phyloP scores from a whole-genome alignment of 2,329 filamentous ascomycete species.

The Fusarium virguliforme region DNA sequence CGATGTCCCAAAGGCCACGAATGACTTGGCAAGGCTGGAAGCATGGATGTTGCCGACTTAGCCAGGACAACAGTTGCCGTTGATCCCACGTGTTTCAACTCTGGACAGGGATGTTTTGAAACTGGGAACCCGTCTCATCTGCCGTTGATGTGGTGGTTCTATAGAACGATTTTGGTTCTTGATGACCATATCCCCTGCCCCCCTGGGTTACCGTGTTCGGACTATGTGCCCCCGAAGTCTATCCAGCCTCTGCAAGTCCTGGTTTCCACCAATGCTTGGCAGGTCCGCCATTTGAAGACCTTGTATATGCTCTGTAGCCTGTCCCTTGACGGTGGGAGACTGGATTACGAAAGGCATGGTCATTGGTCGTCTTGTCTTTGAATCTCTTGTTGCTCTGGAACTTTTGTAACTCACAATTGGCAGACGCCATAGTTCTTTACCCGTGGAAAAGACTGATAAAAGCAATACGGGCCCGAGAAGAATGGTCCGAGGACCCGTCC shows the following conservation, averaged over 20 bases:
- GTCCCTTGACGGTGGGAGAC: not conserved
- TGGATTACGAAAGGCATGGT: not conserved
- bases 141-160: not conserved
- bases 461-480: not conserved
- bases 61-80: not conserved
- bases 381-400: not conserved
- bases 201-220: not conserved
- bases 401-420: no score
- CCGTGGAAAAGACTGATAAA: not conserved
- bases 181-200: not conserved
- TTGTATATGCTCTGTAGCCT: not conserved
- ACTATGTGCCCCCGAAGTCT: not conserved
- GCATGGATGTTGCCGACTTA: not conserved
- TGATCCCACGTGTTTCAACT: not conserved
- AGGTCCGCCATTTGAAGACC: not conserved
- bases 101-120: not conserved
- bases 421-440: not conserved
- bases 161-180: slow-evolving; percentile 1
- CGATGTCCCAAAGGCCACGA: not conserved
- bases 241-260: not conserved
- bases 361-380: not conserved
- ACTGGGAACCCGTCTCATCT: not conserved
- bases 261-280: slow-evolving; percentile 6
- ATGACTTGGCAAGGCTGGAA: not conserved
- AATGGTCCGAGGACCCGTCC: not conserved